A percentile compares a stretch with the other conserved stretches of the same genome.
Evolutionary conservation across 805 yeast species (phyloP).

Genomic region (Saturnispora dispora): DNA sequence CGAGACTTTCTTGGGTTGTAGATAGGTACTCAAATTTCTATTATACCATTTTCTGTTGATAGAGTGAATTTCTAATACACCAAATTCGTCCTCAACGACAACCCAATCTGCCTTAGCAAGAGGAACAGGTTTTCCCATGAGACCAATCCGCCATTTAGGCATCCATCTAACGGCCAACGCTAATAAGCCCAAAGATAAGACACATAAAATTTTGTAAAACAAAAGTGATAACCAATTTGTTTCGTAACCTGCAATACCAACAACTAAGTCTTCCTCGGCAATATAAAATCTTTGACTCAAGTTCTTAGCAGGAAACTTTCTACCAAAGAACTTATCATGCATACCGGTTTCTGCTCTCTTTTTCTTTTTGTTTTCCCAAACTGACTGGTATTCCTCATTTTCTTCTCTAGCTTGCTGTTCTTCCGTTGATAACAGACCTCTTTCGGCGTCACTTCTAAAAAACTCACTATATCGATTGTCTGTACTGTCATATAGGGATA

Average conservation of each 20-base stretch:
- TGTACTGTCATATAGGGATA: constrained; percentile 9
- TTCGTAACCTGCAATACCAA: constrained; percentile 87
- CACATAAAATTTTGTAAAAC: constrained; percentile 46
- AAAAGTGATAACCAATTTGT: constrained; percentile 39
- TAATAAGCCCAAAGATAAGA: constrained; percentile 58
- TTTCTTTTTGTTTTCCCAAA: constrained; percentile 10
- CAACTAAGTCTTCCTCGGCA: constrained; percentile 90
- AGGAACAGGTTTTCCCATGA: constrained; percentile 58
- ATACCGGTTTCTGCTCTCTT: constrained; percentile 21
- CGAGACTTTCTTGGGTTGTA: constrained; percentile 26
- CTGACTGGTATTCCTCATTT: constrained; percentile 7
- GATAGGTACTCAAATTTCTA: constrained; percentile 60
- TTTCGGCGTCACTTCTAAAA: constrained; percentile 13
- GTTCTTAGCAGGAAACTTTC: constrained; percentile 33
- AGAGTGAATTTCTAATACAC: constrained; percentile 58
- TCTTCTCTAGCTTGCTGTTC: constrained; percentile 19
- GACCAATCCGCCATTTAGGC: constrained; percentile 60
- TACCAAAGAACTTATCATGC: constrained; percentile 36
- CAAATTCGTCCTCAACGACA: constrained; percentile 88
- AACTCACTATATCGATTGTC: constrained; percentile 14
- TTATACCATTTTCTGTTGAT: constrained; percentile 57
- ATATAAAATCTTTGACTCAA: constrained; percentile 76
- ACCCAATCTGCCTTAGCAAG: constrained; percentile 87
- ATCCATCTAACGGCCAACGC: constrained; percentile 78
- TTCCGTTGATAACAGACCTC: constrained; percentile 12